Percentiles rank a stretch among this genome's conserved stretches.
Conservation (phyloP, 2,329 filamentous ascomycete species). For the Penicillium sp. region DNA sequence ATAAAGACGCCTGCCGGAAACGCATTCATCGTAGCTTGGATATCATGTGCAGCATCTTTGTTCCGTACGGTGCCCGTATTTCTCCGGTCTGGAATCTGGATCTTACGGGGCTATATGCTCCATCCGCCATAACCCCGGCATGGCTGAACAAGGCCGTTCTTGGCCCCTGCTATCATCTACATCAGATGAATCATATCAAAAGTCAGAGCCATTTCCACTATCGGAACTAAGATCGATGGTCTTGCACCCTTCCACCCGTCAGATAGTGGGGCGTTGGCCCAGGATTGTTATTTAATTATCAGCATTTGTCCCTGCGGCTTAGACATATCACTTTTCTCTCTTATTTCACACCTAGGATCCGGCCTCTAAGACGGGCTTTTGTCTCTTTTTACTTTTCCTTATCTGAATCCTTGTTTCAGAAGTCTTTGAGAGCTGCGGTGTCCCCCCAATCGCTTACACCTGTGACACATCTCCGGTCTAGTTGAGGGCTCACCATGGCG, state of each 20-base stretch:
- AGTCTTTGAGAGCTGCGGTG: background rate
- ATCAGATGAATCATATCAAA: slow-evolving; percentile 24
- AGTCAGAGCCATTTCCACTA: slow-evolving; percentile 27
- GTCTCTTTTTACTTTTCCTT: background rate
- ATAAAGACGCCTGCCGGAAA: too few species aligned
- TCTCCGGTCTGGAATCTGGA: slow-evolving; percentile 14
- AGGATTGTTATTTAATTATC: slow-evolving; percentile 25
- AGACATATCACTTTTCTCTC: slow-evolving; percentile 22
- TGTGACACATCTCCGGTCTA: background rate
- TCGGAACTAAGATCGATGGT: slow-evolving; percentile 23
- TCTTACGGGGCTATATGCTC: slow-evolving; percentile 7
- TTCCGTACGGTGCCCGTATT: slow-evolving; percentile 16
- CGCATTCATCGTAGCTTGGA: background rate
- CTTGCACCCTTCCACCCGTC: slow-evolving; percentile 18
- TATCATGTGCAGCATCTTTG: background rate
- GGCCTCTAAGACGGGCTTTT: background rate
- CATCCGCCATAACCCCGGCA: slow-evolving; percentile 7
- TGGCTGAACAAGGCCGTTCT: slow-evolving; percentile 17
- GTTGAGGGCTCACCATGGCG: slow-evolving; percentile 31
- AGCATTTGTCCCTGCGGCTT: slow-evolving; percentile 22
- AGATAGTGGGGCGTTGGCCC: slow-evolving; percentile 24
- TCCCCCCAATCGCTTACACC: background rate
- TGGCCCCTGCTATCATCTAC: slow-evolving; percentile 19
- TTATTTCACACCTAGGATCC: background rate
- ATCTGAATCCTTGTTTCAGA: background rate